Evolutionary conservation across 768 basidiomycete genomes (phyloP), one percentile per base, ranked within the genome.

Genomic region (Erythrobasidium yunnanense): DNA sequence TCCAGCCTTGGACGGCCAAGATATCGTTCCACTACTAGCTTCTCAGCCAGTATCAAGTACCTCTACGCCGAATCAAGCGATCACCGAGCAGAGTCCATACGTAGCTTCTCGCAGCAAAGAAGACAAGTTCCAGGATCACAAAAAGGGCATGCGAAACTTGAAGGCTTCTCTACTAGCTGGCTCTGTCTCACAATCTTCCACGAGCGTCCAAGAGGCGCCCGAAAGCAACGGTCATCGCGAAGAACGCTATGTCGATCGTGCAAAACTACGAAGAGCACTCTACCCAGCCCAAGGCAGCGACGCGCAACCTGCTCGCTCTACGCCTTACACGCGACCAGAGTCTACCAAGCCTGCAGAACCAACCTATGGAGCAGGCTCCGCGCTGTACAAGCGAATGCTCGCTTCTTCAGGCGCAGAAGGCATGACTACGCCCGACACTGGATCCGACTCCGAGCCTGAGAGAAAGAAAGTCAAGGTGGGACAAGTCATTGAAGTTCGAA

Each of bases 201-300:
- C n/a, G n/a, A n/a, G n/a, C n/a, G n/a, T n/a, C n/a, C n/a, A n/a
- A n/a, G n/a, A n/a, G n/a, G n/a, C n/a, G n/a, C n/a, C n/a, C n/a
- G n/a, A n/a, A n/a, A n/a, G n/a, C n/a, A n/a, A n/a, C n/a, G n/a
- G n/a, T n/a, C n/a, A n/a, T n/a, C n/a, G n/a, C n/a, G n/a, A n/a
- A n/a, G n/a, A n/a, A n/a, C n/a, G n/a, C n/a, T 63, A 63, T 32
- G 29, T 63, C 27, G 60, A 63, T 25, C 47, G 60, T 20, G 60
- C 60, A 47, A 63, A 58, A 47, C 20, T 58, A 20, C 4, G 56
- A 30, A 35, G 56, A 20, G 34, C 56, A n/a, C 42, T 58, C n/a
- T 34, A 58, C 33, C 38, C 38, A 13, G 23, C 56, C 3, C 38
- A 58, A 47, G 34, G 45, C 47, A 42, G 56, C 38, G 38, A 42